phyloP scores from a whole-genome alignment of 306 rosid species.

The Prunus mongolica region DNA sequence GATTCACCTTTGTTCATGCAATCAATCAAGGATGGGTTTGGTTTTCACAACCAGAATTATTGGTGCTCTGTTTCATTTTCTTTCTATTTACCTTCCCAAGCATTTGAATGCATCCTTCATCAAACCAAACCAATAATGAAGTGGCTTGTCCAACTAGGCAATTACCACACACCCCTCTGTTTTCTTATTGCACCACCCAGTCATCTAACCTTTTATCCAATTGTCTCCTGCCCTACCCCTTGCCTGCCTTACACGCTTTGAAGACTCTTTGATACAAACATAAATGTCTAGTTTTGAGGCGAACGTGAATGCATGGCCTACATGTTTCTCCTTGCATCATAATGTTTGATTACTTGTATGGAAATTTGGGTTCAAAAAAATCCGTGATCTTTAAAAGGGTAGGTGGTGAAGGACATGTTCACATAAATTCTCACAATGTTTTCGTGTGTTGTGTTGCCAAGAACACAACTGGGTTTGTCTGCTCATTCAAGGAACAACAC shows the following conservation, averaged over 20 bases:
- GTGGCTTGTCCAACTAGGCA: background rate
- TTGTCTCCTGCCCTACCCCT: background rate
- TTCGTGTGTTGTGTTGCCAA: background rate
- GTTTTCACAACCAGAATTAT: background rate
- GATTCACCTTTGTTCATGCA: background rate
- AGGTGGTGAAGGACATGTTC: background rate
- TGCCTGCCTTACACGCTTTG: background rate
- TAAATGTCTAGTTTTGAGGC: background rate
- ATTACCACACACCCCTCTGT: background rate
- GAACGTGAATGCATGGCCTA: background rate
- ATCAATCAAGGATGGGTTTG: background rate
- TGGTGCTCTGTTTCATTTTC: background rate
- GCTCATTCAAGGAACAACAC: background rate
- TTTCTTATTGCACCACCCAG: background rate
- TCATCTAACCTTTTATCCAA: background rate
- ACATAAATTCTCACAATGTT: conserved; percentile 20
- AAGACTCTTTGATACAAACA: background rate
- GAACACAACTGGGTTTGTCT: background rate
- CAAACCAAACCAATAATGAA: too few relatives aligned
- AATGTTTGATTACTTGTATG: background rate
- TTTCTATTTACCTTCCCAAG: background rate
- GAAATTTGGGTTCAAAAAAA: conserved; percentile 6
- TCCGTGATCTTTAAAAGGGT: background rate
- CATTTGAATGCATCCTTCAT: background rate
- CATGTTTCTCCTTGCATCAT: background rate